Evolutionary conservation across 2,329 filamentous ascomycete species (phyloP), one percentile per base, ranked within the genome.

Genomic region (Penicillium digitatum): DNA sequence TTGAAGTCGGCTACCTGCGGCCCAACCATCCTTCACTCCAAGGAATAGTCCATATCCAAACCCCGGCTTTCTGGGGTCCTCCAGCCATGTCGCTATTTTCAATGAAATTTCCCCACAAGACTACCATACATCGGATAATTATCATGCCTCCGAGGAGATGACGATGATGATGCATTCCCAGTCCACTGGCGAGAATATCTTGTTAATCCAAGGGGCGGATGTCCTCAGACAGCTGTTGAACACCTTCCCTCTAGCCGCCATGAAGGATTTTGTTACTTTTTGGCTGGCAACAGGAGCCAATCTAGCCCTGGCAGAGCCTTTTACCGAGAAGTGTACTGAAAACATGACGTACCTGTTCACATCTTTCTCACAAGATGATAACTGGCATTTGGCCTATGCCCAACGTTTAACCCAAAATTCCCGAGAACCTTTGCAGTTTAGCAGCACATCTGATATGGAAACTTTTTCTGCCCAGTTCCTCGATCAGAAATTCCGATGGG

Each of bases 401-500:
- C 55, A 62, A 37, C 60, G 61, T 5, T 14, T 65, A 12, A 48
- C 63, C 7, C 58, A 63, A 27, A 65, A 65, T 27, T 64, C 63
- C 1, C 62, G 58, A 12, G 53, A 51, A 16, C 60, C 60, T 16
- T 44, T 65, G 24, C 46, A 52, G 1, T 59, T 65, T 38, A 39
- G 48, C 18, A 49, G 35, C 9, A 40, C 48, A 0, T 57, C 60
- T 5, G 52, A 60, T 34, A 48, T 66, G 0, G 42, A 51, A 3
- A 34, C 27, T 14, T 68, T 65, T 29, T 61, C 60, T 14, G 55
- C 58, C 4, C 65, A 68, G 12, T 67, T 67, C 9, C 43, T 66
- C 4, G 49, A 61, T 22, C 60, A 68, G 18, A 68, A 71, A 39
- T 57, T 66, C 11, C 66, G 74, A 16, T 76, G 73, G 73, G 74